phyloP scores from a whole-genome alignment of 208 protist species.

The Herpetomonas muscarum region DNA sequence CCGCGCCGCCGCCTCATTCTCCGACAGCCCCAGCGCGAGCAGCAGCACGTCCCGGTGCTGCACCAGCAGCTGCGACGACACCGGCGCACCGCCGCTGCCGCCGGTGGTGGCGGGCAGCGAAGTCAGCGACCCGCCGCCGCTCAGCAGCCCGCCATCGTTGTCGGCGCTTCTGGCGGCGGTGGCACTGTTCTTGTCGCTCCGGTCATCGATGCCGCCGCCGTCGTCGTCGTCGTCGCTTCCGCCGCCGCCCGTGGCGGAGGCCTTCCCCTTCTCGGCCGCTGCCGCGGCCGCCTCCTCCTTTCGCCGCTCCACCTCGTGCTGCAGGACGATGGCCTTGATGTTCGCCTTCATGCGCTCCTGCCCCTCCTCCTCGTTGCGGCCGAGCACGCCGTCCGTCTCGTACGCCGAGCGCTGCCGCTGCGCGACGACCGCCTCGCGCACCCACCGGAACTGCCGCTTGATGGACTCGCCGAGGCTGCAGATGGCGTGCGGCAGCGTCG shows the following conservation, averaged over 20 bases:
- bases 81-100: background rate
- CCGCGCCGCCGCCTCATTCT: constrained; percentile 21
- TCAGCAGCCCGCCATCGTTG: no score
- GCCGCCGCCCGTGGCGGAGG: background rate
- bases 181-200: no score
- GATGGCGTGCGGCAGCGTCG: constrained; percentile 36
- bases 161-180: no score
- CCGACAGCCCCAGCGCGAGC: constrained; percentile 28
- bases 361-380: constrained; percentile 20
- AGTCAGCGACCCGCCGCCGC: background rate
- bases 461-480: constrained; percentile 29
- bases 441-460: constrained; percentile 39
- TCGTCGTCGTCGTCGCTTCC: background rate
- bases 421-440: constrained; percentile 23
- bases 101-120: background rate
- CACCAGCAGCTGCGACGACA: constrained; percentile 17
- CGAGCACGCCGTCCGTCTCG: constrained; percentile 9
- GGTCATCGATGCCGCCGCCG: background rate
- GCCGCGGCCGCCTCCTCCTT: constrained; percentile 2
- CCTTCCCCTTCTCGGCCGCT: background rate
- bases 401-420: constrained; percentile 42
- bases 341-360: constrained; percentile 24
- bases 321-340: constrained; percentile 35
- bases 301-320: constrained; percentile 26
- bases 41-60: constrained; percentile 38